Evolutionary conservation across 345 rosid genomes (phyloP).

Genomic region (Theobroma cacao): DNA sequence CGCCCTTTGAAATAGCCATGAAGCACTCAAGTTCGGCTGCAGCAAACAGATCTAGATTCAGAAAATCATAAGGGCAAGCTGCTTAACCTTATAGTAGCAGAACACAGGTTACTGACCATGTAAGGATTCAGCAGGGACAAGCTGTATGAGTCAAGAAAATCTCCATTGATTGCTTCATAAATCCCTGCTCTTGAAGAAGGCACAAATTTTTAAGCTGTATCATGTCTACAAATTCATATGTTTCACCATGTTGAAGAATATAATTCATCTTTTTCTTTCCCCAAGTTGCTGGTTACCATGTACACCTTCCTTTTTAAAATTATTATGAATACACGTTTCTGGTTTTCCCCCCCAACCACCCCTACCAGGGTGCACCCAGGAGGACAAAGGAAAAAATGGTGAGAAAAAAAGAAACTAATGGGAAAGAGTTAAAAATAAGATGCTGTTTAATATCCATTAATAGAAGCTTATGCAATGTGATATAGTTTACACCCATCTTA

Average conservation of each 20-base stretch:
- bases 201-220: background rate
- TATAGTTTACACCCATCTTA: background rate
- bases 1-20: constrained; percentile 94
- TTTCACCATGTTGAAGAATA: background rate
- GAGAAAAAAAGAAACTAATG: background rate
- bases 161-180: constrained; percentile 71
- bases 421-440: background rate
- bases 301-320: background rate
- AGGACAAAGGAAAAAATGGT: background rate
- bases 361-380: background rate
- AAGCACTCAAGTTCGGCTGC: constrained; percentile 65
- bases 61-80: background rate
- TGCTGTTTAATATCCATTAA: background rate
- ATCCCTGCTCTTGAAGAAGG: constrained; percentile 46
- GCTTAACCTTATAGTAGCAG: background rate
- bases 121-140: constrained; percentile 91
- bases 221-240: background rate
- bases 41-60: constrained; percentile 13
- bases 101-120: constrained; percentile 52
- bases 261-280: background rate
- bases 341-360: no score
- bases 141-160: constrained; percentile 67
- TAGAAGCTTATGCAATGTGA: background rate
- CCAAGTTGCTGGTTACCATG: background rate
- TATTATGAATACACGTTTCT: background rate